Percentiles rank a stretch among this genome's conserved stretches.
phyloP scores from a whole-genome alignment of 208 protist genomes.

The Trypanosoma melophagium region DNA sequence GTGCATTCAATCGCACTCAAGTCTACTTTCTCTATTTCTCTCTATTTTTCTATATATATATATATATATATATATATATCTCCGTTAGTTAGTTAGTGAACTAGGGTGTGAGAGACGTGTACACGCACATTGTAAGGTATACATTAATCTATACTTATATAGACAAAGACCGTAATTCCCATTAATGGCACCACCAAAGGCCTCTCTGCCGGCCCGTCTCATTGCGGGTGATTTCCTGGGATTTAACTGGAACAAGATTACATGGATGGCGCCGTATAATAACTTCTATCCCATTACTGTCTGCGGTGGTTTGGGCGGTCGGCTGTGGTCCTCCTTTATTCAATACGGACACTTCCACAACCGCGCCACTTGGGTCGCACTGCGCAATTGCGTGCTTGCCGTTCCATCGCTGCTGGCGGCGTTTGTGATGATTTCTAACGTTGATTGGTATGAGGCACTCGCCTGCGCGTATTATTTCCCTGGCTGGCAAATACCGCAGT shows the following conservation, averaged over 20 bases:
- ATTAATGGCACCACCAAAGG: slow-evolving; percentile 80
- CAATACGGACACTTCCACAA: slow-evolving; percentile 87
- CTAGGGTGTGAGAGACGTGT: too few species aligned
- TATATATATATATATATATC: too few species aligned
- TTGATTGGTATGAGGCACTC: slow-evolving; percentile 84
- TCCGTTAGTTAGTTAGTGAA: too few species aligned
- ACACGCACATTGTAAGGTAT: too few species aligned
- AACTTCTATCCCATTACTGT: slow-evolving; percentile 90
- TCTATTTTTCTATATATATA: too few species aligned
- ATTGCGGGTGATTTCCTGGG: slow-evolving; percentile 84
- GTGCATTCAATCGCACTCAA: background rate
- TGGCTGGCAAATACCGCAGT: slow-evolving; percentile 52
- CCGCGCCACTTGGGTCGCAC: slow-evolving; percentile 50
- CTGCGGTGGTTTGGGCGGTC: slow-evolving; percentile 77
- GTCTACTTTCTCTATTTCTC: too few species aligned
- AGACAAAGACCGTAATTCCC: slow-evolving; percentile 6
- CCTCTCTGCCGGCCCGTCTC: slow-evolving; percentile 67
- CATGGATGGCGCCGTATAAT: slow-evolving; percentile 88
- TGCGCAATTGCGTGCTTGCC: slow-evolving; percentile 65
- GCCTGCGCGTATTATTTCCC: slow-evolving; percentile 55
- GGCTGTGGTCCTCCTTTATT: slow-evolving; percentile 84
- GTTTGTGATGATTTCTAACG: slow-evolving; percentile 77
- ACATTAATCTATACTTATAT: background rate
- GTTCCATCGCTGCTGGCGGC: slow-evolving; percentile 56
- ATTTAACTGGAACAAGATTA: slow-evolving; percentile 85